Evolutionary conservation across 1,284 basidiomycete species (phyloP).

Genomic region (Microstroma glucosiphilum): DNA sequence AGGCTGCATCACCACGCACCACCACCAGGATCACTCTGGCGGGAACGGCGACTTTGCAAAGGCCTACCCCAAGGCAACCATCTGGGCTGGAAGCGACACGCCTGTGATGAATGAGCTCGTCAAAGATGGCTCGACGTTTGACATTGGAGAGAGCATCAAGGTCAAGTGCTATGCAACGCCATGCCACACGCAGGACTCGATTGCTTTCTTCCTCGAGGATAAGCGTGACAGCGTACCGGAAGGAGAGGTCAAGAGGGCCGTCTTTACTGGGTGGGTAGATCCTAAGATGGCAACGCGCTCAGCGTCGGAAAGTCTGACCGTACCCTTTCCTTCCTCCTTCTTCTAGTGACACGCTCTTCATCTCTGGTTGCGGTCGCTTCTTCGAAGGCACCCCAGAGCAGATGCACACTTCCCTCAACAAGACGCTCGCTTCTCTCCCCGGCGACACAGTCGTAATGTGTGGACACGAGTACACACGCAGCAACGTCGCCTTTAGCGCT

Average conservation of each 20-base stretch:
- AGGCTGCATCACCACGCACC: conserved; percentile 46
- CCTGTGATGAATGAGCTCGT: conserved; percentile 67
- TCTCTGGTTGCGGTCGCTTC: conserved; percentile 88
- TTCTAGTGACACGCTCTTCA: conserved; percentile 86
- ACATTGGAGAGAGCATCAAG: conserved; percentile 17
- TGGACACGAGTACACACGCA: conserved; percentile 62
- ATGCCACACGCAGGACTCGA: conserved; percentile 93
- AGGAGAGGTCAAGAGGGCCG: conserved; percentile 59
- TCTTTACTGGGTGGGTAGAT: conserved; percentile 71
- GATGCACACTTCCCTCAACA: conserved; percentile 77
- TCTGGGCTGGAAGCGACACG: conserved; percentile 76
- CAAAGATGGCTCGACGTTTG: conserved; percentile 44
- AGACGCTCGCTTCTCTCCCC: conserved; percentile 64
- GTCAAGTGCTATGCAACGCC: conserved; percentile 66
- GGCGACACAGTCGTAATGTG: conserved; percentile 75
- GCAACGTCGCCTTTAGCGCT: conserved; percentile 48
- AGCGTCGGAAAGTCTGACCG: background rate
- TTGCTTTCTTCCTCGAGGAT: conserved; percentile 75
- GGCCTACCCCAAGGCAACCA: conserved; percentile 62
- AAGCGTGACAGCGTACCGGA: conserved; percentile 20
- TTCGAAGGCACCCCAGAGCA: conserved; percentile 82
- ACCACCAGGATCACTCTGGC: conserved; percentile 70
- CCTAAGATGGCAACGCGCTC: background rate
- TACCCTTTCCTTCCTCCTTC: background rate
- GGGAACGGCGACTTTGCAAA: conserved; percentile 63